Conservation (phyloP, 768 basidiomycete genomes). For the Leccinum broughii region DNA sequence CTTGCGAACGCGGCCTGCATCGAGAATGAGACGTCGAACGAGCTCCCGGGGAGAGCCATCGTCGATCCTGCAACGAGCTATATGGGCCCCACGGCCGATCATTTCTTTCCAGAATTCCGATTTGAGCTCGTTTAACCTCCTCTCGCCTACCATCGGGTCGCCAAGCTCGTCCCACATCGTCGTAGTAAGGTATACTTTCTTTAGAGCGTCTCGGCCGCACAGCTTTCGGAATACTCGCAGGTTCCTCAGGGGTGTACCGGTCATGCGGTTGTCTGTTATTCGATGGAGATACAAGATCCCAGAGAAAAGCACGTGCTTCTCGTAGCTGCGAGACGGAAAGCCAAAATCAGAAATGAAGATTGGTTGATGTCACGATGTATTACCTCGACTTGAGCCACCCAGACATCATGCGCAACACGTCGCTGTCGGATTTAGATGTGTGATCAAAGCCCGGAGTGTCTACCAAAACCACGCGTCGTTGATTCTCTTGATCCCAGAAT, state of each 20-base stretch:
- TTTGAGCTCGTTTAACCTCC: conserved; percentile 8
- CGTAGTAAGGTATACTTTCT: conserved; percentile 36
- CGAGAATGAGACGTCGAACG: conserved; percentile 5
- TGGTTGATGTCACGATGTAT: neutral
- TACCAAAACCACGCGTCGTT: conserved; percentile 17
- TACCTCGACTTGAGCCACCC: conserved; percentile 19
- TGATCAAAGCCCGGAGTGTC: conserved; percentile 30
- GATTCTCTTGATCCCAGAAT: conserved; percentile 3
- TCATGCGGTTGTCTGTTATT: conserved; percentile 41
- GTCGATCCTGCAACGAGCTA: conserved; percentile 7
- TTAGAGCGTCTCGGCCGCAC: conserved; percentile 30
- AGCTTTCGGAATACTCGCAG: conserved; percentile 33
- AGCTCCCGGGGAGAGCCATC: conserved; percentile 9
- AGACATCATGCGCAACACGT: conserved; percentile 13
- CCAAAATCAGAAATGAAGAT: neutral
- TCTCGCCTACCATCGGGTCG: conserved; percentile 26
- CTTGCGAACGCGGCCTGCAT: conserved; percentile 13
- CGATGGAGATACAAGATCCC: conserved; percentile 43
- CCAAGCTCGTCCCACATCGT: conserved; percentile 24
- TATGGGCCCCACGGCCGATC: conserved; percentile 7
- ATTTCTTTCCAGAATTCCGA: neutral
- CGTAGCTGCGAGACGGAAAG: conserved; percentile 5
- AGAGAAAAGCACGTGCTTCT: conserved; percentile 18
- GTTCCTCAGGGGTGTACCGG: conserved; percentile 34
- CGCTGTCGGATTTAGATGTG: conserved; percentile 15